Evolutionary conservation across 2,329 filamentous ascomycete species (phyloP).

Genomic region (Basipetospora chlamydospora): DNA sequence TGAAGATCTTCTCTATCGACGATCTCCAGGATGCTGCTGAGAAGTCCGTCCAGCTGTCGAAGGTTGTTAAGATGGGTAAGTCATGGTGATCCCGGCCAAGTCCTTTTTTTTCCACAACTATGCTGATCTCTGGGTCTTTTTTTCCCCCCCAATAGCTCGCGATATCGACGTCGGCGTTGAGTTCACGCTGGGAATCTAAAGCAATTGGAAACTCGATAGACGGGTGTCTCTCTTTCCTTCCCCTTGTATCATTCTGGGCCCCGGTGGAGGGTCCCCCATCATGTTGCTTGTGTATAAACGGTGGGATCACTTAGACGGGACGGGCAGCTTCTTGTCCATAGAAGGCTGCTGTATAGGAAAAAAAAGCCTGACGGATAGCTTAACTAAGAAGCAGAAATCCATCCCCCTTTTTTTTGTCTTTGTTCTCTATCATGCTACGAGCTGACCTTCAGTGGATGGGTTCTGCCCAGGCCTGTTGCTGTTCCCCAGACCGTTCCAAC

Average conservation of each 20-base stretch:
- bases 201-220: conserved; percentile 8
- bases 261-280: too few relatives aligned
- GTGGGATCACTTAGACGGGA: neutral
- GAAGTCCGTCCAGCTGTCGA: conserved; percentile 97
- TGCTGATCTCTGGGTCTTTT: conserved; percentile 8
- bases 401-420: too few relatives aligned
- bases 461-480: too few relatives aligned
- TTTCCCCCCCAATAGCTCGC: conserved; percentile 51
- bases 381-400: too few relatives aligned
- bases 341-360: too few relatives aligned
- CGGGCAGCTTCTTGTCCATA: too few relatives aligned
- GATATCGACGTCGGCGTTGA: conserved; percentile 96
- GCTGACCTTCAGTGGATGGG: too few relatives aligned
- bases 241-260: too few relatives aligned
- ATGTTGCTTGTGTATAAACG: neutral
- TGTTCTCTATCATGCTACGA: too few relatives aligned
- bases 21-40: conserved; percentile 94
- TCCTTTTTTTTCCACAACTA: neutral
- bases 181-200: conserved; percentile 86
- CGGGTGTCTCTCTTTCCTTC: conserved; percentile 3
- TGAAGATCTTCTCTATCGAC: conserved; percentile 99
- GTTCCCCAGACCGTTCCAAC: too few relatives aligned
- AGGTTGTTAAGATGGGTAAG: conserved; percentile 96
- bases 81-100: conserved; percentile 14
- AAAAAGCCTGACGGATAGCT: too few relatives aligned